phyloP scores from a whole-genome alignment of 495 filamentous ascomycete genomes.

The Bacidia rubella region DNA sequence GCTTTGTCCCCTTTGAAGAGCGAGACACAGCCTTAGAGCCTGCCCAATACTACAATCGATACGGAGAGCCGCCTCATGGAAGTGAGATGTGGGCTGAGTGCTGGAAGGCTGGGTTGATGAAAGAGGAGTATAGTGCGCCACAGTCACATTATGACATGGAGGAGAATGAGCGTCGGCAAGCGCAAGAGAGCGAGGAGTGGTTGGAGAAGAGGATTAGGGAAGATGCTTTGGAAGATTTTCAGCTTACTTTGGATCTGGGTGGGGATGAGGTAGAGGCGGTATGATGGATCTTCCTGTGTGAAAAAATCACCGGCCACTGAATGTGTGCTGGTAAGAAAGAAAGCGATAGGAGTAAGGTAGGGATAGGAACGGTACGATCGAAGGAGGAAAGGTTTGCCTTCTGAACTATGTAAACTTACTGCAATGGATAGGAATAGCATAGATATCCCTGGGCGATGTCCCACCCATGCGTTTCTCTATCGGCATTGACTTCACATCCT shows the following conservation, averaged over 20 bases:
- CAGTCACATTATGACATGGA: conserved; percentile 19
- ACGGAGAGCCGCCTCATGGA: conserved; percentile 29
- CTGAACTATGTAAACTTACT: too few relatives aligned
- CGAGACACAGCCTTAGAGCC: conserved; percentile 26
- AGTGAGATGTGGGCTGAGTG: conserved; percentile 32
- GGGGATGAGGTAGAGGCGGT: too few relatives aligned
- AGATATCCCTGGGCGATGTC: too few relatives aligned
- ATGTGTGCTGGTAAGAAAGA: too few relatives aligned
- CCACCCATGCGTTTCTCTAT: too few relatives aligned
- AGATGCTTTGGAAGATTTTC: conserved; percentile 18
- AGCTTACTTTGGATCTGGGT: conserved; percentile 6
- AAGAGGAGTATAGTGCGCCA: conserved; percentile 16
- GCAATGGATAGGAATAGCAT: too few relatives aligned
- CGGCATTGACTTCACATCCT: too few relatives aligned
- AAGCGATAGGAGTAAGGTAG: too few relatives aligned
- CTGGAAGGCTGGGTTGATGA: conserved; percentile 27
- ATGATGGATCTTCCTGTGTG: too few relatives aligned
- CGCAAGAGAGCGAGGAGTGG: conserved; percentile 14
- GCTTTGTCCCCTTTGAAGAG: conserved; percentile 1
- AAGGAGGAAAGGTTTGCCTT: too few relatives aligned
- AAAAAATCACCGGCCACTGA: too few relatives aligned
- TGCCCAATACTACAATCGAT: conserved; percentile 31
- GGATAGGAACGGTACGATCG: too few relatives aligned
- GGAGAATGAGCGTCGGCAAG: not conserved
- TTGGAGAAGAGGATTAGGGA: conserved; percentile 11